Evolutionary conservation across 2,329 filamentous ascomycete species (phyloP).

Genomic region (Xenosphaeropsis pyriputrescens): DNA sequence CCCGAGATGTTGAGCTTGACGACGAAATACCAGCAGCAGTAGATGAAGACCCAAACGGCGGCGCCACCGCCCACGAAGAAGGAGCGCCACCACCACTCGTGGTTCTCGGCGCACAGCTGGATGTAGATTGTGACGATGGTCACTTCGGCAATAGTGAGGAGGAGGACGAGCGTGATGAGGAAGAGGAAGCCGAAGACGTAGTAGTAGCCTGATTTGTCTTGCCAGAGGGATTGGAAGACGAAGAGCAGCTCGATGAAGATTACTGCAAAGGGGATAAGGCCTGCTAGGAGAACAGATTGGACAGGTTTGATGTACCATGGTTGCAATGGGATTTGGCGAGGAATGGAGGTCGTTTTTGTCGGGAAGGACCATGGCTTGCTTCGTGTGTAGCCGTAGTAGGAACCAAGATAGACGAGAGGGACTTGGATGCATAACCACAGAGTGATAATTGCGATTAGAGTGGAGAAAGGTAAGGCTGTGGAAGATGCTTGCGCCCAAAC

Average conservation of each 20-base stretch:
- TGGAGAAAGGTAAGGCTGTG: constrained; percentile 74
- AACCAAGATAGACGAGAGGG: constrained; percentile 68
- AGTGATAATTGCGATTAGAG: constrained; percentile 54
- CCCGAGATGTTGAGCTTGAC: constrained; percentile 69
- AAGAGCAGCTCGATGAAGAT: constrained; percentile 81
- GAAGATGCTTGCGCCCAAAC: constrained; percentile 84
- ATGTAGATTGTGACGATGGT: constrained; percentile 74
- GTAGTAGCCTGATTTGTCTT: constrained; percentile 84
- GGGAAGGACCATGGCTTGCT: constrained; percentile 65
- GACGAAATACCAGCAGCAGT: constrained; percentile 74
- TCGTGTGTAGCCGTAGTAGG: constrained; percentile 59
- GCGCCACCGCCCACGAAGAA: constrained; percentile 68
- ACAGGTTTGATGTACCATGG: constrained; percentile 58
- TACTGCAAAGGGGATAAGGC: constrained; percentile 71
- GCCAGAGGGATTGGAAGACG: constrained; percentile 77
- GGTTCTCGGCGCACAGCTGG: constrained; percentile 72
- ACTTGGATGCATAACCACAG: constrained; percentile 81
- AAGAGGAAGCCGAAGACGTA: constrained; percentile 82
- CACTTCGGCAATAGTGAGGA: constrained; percentile 68
- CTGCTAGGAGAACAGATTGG: constrained; percentile 54
- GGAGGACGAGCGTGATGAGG: constrained; percentile 56
- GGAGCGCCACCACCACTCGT: constrained; percentile 88
- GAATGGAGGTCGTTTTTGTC: constrained; percentile 57
- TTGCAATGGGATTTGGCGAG: constrained; percentile 61
- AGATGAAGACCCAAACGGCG: constrained; percentile 68